Conservation (phyloP, 78 protist genomes). For the Dictyostelium discoideum region DNA sequence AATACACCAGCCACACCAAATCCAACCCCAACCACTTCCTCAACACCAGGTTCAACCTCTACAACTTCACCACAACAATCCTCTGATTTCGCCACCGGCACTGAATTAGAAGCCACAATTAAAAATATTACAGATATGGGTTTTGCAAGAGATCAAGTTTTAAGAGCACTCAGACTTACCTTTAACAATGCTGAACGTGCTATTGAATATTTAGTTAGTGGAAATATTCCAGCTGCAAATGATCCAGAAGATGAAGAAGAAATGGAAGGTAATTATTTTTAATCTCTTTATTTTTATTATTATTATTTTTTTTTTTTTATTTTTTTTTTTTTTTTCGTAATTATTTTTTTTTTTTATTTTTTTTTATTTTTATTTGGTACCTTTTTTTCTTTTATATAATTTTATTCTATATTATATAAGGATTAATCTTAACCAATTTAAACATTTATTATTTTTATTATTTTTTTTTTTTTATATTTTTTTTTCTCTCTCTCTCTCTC, state of each 20-base stretch:
- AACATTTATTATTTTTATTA: no score
- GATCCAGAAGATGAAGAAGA: constrained; percentile 23
- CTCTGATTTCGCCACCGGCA: constrained; percentile 47
- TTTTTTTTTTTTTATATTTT: neutral
- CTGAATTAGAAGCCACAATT: constrained; percentile 57
- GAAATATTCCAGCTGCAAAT: constrained; percentile 4
- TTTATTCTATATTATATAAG: constrained; percentile 1
- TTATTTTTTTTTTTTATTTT: constrained; percentile 38
- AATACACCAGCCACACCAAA: constrained; percentile 61
- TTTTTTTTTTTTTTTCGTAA: neutral
- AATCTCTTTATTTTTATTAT: neutral
- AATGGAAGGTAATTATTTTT: constrained; percentile 14
- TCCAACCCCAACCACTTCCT: constrained; percentile 55
- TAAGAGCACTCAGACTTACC: constrained; percentile 86
- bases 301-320: constrained; percentile 1
- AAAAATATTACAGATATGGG: constrained; percentile 87
- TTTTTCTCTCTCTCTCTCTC: neutral
- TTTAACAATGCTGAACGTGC: constrained; percentile 95
- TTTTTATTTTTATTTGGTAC: neutral
- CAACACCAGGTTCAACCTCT: constrained; percentile 50
- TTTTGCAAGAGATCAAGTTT: constrained; percentile 75
- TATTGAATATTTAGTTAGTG: constrained; percentile 89
- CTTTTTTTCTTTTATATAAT: neutral
- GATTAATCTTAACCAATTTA: neutral
- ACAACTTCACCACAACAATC: constrained; percentile 43